Evolutionary conservation across 805 yeast genomes (phyloP).

Genomic region (Yarrowia sp.): DNA sequence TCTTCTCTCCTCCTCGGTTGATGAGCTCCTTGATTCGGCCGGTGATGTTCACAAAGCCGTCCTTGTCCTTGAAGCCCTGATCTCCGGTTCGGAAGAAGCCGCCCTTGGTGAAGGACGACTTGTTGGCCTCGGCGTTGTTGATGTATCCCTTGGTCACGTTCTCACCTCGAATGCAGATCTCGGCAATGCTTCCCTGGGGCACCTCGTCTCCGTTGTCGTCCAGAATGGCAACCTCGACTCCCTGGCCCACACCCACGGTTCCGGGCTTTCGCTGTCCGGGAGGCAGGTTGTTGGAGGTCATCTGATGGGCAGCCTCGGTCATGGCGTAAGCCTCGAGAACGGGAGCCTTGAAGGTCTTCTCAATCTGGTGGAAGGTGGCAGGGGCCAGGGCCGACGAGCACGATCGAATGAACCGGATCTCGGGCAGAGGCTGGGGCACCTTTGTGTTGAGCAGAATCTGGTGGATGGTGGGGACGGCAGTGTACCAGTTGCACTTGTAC

Average conservation of each 20-base stretch:
- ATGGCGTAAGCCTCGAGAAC: constrained; percentile 80
- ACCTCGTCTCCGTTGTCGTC: constrained; percentile 58
- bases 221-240: constrained; percentile 66
- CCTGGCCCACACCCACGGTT: constrained; percentile 76
- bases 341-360: constrained; percentile 65
- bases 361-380: constrained; percentile 64
- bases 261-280: constrained; percentile 72
- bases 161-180: constrained; percentile 69
- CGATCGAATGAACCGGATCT: constrained; percentile 70
- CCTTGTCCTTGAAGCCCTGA: constrained; percentile 67
- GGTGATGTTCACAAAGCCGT: constrained; percentile 66
- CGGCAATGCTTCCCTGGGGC: constrained; percentile 65
- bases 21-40: constrained; percentile 78
- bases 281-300: constrained; percentile 74
- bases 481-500: constrained; percentile 69
- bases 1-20: constrained; percentile 80
- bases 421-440: constrained; percentile 59
- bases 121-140: constrained; percentile 74
- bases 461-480: constrained; percentile 81
- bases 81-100: constrained; percentile 82
- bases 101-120: constrained; percentile 64
- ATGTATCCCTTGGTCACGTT: constrained; percentile 76
- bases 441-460: constrained; percentile 64
- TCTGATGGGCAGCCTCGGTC: constrained; percentile 84
- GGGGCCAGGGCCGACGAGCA: constrained; percentile 78